phyloP scores from a whole-genome alignment of 805 yeast species.

The Diddensiella caesifluorescens region DNA sequence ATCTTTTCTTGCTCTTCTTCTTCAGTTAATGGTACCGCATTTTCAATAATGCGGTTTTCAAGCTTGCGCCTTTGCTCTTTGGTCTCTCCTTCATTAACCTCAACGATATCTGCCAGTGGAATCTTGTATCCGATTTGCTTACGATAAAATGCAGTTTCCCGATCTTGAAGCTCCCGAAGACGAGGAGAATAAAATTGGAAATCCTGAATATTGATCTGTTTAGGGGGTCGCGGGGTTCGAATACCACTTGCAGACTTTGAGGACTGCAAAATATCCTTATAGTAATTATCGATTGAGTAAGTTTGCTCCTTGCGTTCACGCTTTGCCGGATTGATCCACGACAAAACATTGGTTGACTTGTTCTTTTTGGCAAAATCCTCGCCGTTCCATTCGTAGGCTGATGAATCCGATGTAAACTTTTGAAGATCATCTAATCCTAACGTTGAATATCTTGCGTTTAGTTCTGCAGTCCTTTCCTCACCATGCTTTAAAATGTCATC shows the following conservation, averaged over 20 bases:
- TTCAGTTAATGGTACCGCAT: slow-evolving; percentile 74
- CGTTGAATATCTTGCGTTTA: slow-evolving; percentile 76
- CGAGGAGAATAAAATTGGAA: slow-evolving; percentile 82
- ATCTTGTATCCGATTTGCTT: slow-evolving; percentile 60
- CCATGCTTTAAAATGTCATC: slow-evolving; percentile 78
- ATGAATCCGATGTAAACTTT: slow-evolving; percentile 76
- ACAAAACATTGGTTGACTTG: slow-evolving; percentile 33
- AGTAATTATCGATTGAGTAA: slow-evolving; percentile 80
- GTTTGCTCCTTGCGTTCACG: slow-evolving; percentile 46
- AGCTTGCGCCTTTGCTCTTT: slow-evolving; percentile 39
- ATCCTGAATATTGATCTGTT: slow-evolving; percentile 71
- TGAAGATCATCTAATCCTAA: slow-evolving; percentile 90
- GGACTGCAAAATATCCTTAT: slow-evolving; percentile 69
- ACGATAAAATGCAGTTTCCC: slow-evolving; percentile 73
- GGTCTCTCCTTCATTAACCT: slow-evolving; percentile 40
- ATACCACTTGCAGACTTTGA: slow-evolving; percentile 43
- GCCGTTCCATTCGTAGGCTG: slow-evolving; percentile 95
- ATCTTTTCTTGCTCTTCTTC: slow-evolving; percentile 64
- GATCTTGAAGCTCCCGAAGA: slow-evolving; percentile 66
- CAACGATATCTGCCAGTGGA: slow-evolving; percentile 46
- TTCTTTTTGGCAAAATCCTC: slow-evolving; percentile 59
- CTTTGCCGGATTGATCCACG: slow-evolving; percentile 81
- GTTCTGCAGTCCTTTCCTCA: slow-evolving; percentile 69
- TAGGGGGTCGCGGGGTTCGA: slow-evolving; percentile 76
- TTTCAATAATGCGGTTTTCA: slow-evolving; percentile 64